Conservation (phyloP, 2,329 filamentous ascomycete species). For the Epichloe gansuensis region DNA sequence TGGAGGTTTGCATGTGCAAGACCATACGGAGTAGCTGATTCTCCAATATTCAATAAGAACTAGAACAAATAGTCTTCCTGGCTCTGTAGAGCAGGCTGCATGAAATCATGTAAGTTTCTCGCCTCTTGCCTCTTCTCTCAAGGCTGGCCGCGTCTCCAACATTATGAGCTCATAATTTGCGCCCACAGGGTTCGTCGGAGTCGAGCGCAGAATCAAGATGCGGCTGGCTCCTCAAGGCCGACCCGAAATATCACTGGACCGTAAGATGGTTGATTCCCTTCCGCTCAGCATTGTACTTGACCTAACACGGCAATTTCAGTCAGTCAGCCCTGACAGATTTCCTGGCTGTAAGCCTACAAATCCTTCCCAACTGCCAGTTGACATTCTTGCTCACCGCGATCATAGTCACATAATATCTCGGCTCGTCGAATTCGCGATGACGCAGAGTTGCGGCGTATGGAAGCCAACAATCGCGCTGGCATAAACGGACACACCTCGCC, state of each 20-base stretch:
- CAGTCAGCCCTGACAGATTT: slow-evolving; percentile 43
- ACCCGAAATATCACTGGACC: slow-evolving; percentile 26
- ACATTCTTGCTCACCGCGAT: slow-evolving; percentile 10
- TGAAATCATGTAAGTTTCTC: slow-evolving; percentile 2
- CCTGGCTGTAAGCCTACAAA: slow-evolving; percentile 28
- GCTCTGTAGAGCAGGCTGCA: not conserved
- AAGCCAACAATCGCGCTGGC: slow-evolving; percentile 15
- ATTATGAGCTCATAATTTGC: not conserved
- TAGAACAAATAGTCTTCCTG: not conserved
- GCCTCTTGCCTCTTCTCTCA: not conserved
- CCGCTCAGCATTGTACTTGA: not conserved
- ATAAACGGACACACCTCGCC: slow-evolving; percentile 12
- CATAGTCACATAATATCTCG: slow-evolving; percentile 59
- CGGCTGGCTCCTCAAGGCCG: slow-evolving; percentile 11
- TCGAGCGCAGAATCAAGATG: slow-evolving; percentile 7
- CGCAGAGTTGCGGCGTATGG: slow-evolving; percentile 34
- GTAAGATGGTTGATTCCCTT: slow-evolving; percentile 14
- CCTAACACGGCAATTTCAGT: slow-evolving; percentile 13
- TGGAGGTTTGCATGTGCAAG: too few relatives aligned
- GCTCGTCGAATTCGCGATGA: slow-evolving; percentile 40
- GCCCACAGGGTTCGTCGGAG: slow-evolving; percentile 6
- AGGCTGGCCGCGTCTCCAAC: not conserved
- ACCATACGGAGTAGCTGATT: too few relatives aligned
- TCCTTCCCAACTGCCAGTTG: not conserved
- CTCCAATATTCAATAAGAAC: too few relatives aligned